A percentile compares a stretch with the other conserved stretches of the same genome.
These are phyloP conservation scores for Dryas integrifolia DNA, from an alignment of 331 rosid genomes.

Conservation along the genomic window DNA sequence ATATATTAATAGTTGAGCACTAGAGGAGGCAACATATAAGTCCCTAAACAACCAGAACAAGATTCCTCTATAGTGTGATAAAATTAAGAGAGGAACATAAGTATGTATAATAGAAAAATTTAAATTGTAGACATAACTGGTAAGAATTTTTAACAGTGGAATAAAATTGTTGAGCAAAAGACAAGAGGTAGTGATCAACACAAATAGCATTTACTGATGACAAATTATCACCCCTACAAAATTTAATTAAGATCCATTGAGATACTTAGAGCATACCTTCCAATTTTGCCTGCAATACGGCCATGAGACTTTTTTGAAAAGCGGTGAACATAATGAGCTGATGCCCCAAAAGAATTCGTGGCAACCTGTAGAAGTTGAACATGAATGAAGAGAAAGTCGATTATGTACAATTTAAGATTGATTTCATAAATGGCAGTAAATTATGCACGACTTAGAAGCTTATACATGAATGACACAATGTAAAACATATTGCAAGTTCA, in stretches of 20 bases:
- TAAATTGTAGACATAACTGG: neutral
- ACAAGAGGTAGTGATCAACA: neutral
- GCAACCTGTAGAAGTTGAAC: conserved; percentile 58
- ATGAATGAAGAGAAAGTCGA: conserved; percentile 29
- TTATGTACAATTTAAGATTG: neutral
- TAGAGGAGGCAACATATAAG: neutral
- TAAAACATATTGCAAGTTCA: neutral
- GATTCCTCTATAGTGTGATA: conserved; percentile 5
- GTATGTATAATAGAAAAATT: neutral
- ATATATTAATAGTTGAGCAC: neutral
- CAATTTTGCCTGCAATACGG: conserved; percentile 72
- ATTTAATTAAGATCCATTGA: conserved; percentile 6
- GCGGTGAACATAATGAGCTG: conserved; percentile 63
- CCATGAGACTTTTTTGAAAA: conserved; percentile 90
- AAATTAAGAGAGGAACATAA: neutral
- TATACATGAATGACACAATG: neutral
- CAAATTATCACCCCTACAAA: neutral
- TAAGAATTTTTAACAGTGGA: neutral
- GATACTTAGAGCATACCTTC: conserved; percentile 56
- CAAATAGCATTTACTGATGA: neutral
- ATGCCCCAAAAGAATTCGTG: conserved; percentile 64
- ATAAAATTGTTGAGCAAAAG: neutral
- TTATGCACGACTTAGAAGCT: neutral
- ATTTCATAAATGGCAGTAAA: neutral
- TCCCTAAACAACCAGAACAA: neutral